Percentiles rank a stretch among this genome's conserved stretches.
Evolutionary conservation across 2,329 filamentous ascomycete species (phyloP).

Genomic region (Ascochyta koolunga): DNA sequence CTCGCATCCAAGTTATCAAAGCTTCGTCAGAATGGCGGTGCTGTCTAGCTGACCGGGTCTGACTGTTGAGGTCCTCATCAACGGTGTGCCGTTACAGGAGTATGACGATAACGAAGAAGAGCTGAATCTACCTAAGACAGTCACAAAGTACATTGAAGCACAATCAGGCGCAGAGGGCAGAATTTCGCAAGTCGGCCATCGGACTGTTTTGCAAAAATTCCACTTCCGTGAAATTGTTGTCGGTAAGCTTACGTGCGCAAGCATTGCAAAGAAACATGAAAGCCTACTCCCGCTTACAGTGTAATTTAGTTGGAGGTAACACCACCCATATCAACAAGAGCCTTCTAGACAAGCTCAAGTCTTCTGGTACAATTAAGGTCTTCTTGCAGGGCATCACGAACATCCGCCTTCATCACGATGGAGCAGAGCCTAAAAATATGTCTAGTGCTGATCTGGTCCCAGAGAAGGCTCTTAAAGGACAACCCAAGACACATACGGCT

Average conservation of each 20-base stretch:
- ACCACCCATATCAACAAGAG: neutral
- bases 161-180: conserved; percentile 20
- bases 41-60: neutral
- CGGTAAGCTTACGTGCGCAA: neutral
- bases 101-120: conserved; percentile 31
- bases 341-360: neutral
- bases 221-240: neutral
- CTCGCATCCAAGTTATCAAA: neutral
- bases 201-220: neutral
- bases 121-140: neutral
- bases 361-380: neutral
- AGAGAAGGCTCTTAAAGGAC: conserved; percentile 29
- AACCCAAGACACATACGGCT: conserved; percentile 16
- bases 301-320: neutral
- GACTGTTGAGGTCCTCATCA: conserved; percentile 20
- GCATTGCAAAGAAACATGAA: no score
- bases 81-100: conserved; percentile 28
- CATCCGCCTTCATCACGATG: neutral
- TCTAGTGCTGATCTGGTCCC: neutral
- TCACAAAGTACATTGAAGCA: conserved; percentile 42
- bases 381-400: neutral
- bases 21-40: neutral
- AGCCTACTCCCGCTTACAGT: no score
- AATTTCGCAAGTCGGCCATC: neutral
- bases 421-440: neutral